phyloP scores from a whole-genome alignment of 225 moss, liverwort and hornwort genomes.

The Polytrichum commune region DNA sequence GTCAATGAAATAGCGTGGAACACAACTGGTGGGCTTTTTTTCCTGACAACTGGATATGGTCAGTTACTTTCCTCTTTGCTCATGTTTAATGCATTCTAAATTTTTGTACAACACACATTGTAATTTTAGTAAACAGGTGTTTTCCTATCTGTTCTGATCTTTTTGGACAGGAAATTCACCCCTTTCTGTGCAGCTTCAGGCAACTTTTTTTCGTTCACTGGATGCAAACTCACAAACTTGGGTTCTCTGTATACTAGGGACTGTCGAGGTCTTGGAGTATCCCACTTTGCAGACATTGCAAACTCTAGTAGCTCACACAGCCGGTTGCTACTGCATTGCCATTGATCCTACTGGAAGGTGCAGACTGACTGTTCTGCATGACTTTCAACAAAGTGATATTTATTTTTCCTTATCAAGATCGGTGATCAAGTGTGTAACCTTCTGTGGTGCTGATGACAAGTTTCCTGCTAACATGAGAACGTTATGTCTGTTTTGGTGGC shows the following conservation, averaged over 20 bases:
- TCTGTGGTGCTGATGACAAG: conserved; percentile 6
- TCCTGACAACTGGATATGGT: conserved; percentile 96
- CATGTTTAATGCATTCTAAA: no score
- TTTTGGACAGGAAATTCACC: no score
- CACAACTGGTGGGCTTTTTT: conserved; percentile 94
- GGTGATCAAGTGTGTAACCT: no score
- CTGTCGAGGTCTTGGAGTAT: conserved; percentile 93
- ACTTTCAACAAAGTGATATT: no score
- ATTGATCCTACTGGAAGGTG: conserved; percentile 99
- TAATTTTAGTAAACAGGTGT: no score
- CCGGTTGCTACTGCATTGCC: conserved; percentile 97
- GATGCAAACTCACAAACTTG: conserved; percentile 11
- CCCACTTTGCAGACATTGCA: conserved; percentile 92
- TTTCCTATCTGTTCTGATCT: no score
- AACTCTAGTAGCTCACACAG: conserved; percentile 91
- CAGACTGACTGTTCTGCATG: background rate
- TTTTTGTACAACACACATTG: no score
- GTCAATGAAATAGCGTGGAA: conserved; percentile 99
- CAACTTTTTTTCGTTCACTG: background rate
- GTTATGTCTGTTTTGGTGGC: conserved; percentile 16
- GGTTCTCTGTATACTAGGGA: conserved; percentile 44
- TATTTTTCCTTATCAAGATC: no score
- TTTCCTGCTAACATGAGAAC: conserved; percentile 14
- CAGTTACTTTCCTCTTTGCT: conserved; percentile 11
- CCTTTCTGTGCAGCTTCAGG: no score